phyloP scores from a whole-genome alignment of 768 basidiomycete species.

The Pleurotus salmoneostramineus region DNA sequence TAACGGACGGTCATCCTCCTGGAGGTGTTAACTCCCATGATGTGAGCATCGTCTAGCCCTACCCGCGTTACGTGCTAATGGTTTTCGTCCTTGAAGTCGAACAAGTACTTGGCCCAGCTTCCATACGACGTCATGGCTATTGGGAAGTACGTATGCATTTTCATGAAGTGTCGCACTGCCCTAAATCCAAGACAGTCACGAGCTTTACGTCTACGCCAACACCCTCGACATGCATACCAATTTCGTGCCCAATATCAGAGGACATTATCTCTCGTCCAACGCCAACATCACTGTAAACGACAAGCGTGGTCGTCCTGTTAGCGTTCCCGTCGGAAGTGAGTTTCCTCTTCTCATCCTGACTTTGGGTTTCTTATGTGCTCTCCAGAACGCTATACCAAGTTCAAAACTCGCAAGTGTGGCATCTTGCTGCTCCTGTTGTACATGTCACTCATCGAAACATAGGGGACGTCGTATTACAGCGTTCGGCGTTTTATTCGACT shows the following conservation, averaged over 20 bases:
- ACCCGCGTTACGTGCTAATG: neutral
- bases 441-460: slow-evolving; percentile 3
- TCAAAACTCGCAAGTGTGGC: slow-evolving; percentile 65
- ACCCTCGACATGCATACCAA: slow-evolving; percentile 66
- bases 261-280: slow-evolving; percentile 79
- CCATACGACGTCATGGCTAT: slow-evolving; percentile 83
- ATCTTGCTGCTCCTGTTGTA: neutral
- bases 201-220: slow-evolving; percentile 67
- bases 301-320: slow-evolving; percentile 27
- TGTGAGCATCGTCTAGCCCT: slow-evolving; percentile 30
- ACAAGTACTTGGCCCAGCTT: slow-evolving; percentile 65
- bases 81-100: slow-evolving; percentile 38
- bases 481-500: slow-evolving; percentile 76
- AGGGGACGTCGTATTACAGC: slow-evolving; percentile 71
- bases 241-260: slow-evolving; percentile 61
- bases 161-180: no score
- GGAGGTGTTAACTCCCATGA: slow-evolving; percentile 72
- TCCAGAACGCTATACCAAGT: slow-evolving; percentile 62
- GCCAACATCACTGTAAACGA: slow-evolving; percentile 73
- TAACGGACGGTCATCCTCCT: slow-evolving; percentile 69
- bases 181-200: slow-evolving; percentile 48
- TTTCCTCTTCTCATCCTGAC: neutral
- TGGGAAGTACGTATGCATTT: slow-evolving; percentile 57
- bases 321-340: slow-evolving; percentile 31
- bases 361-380: slow-evolving; percentile 6